Conservation (phyloP, 2,329 filamentous ascomycete genomes). For the Ascomycota sp. region DNA sequence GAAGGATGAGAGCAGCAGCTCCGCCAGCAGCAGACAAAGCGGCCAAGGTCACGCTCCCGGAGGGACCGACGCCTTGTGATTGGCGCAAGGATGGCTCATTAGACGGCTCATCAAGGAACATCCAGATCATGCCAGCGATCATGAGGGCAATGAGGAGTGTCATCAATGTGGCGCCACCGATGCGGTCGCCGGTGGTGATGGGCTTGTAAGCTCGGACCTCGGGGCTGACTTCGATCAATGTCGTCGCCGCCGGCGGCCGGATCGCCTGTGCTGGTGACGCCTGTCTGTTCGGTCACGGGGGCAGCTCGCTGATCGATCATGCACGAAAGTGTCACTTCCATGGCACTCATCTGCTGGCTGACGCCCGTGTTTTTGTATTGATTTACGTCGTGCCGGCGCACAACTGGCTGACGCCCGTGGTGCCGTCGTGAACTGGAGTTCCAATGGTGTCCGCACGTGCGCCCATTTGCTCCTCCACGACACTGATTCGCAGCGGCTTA, state of each 20-base stretch:
- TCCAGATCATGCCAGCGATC: constrained; percentile 28
- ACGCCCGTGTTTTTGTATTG: too few relatives aligned
- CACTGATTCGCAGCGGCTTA: constrained; percentile 34
- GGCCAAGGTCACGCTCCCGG: constrained; percentile 4
- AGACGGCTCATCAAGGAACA: constrained; percentile 26
- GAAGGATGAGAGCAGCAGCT: constrained; percentile 5
- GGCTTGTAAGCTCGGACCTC: constrained; percentile 7
- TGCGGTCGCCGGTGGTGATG: constrained; percentile 38
- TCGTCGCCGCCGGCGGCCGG: constrained; percentile 25
- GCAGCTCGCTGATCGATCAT: constrained; percentile 24
- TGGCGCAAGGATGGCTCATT: constrained; percentile 13
- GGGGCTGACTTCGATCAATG: constrained; percentile 16
- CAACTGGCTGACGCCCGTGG: constrained; percentile 43
- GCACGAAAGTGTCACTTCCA: constrained; percentile 44
- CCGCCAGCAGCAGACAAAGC: constrained; percentile 7
- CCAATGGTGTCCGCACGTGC: constrained; percentile 42
- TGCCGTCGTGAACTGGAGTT: constrained; percentile 33
- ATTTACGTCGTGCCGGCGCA: too few relatives aligned
- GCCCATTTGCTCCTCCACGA: constrained; percentile 31
- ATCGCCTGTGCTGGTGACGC: constrained; percentile 34
- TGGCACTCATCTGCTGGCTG: constrained; percentile 50
- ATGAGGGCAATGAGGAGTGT: constrained; percentile 32
- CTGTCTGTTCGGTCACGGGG: constrained; percentile 27
- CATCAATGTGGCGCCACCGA: constrained; percentile 47
- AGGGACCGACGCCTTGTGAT: constrained; percentile 8